These are phyloP conservation scores for Monosporascus sp. DNA, from an alignment of 2,329 filamentous ascomycete species.

Conservation along the genomic window DNA sequence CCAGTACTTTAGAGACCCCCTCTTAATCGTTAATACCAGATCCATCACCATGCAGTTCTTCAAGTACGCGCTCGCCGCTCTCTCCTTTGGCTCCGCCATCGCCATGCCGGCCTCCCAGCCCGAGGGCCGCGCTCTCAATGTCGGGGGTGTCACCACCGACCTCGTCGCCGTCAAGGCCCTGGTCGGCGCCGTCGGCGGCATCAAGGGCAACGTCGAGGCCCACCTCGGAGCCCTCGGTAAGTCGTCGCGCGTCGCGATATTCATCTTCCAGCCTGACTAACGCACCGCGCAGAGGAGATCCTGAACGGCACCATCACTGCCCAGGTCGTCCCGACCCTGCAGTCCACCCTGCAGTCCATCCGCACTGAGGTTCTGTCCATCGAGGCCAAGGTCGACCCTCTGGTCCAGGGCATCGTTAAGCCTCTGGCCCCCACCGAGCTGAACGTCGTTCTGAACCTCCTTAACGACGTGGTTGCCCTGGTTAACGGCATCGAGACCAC, in stretches of 20 bases:
- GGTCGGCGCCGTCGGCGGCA: conserved; percentile 9
- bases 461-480: conserved; percentile 16
- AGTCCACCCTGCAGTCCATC: conserved; percentile 16
- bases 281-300: conserved; percentile 5
- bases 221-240: conserved; percentile 15
- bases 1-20: not conserved
- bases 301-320: conserved; percentile 1
- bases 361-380: conserved; percentile 12
- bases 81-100: conserved; percentile 26
- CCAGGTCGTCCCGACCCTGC: conserved; percentile 15
- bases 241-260: not conserved
- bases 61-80: conserved; percentile 23
- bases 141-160: conserved; percentile 9
- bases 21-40: conserved; percentile 1
- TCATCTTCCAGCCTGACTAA: conserved; percentile 4
- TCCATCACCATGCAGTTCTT: conserved; percentile 27
- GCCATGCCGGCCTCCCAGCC: conserved; percentile 16
- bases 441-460: conserved; percentile 13
- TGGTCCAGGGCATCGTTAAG: conserved; percentile 11
- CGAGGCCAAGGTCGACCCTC: conserved; percentile 8
- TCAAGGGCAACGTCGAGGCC: conserved; percentile 13
- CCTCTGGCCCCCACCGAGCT: conserved; percentile 19
- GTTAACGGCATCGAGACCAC: conserved; percentile 15
- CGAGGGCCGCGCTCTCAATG: conserved; percentile 6
- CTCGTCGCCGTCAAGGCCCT: conserved; percentile 1